These are phyloP conservation scores for Cytospora paraplurivora DNA, from an alignment of 2,329 filamentous ascomycete species.

Conservation along the genomic window DNA sequence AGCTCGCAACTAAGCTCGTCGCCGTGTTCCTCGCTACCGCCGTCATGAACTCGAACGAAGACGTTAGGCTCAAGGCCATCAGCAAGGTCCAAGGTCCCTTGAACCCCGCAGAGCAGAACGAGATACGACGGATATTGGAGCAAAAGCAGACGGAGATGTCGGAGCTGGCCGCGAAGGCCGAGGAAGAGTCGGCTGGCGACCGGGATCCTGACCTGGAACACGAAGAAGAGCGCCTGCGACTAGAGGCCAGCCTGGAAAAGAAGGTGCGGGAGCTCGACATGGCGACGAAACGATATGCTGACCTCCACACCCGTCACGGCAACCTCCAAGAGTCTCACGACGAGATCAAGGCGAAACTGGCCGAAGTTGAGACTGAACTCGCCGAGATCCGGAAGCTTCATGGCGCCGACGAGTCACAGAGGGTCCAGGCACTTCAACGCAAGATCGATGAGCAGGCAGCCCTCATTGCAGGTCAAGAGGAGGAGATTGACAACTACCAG, in stretches of 20 bases:
- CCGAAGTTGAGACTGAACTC: slow-evolving; percentile 57
- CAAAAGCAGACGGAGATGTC: slow-evolving; percentile 49
- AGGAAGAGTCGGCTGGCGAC: slow-evolving; percentile 30
- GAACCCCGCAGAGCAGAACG: slow-evolving; percentile 43
- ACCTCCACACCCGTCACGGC: slow-evolving; percentile 61
- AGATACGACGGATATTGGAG: slow-evolving; percentile 53
- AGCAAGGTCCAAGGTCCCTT: slow-evolving; percentile 37
- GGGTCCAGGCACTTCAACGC: slow-evolving; percentile 56
- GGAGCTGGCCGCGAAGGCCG: slow-evolving; percentile 31
- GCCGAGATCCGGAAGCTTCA: slow-evolving; percentile 52
- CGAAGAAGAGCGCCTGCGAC: slow-evolving; percentile 56
- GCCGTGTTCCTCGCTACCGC: slow-evolving; percentile 36
- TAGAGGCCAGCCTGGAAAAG: slow-evolving; percentile 45
- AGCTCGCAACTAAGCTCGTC: slow-evolving; percentile 31
- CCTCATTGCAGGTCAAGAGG: slow-evolving; percentile 71
- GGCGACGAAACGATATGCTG: slow-evolving; percentile 58
- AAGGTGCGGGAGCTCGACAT: slow-evolving; percentile 43
- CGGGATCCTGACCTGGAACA: slow-evolving; percentile 58
- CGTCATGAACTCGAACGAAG: slow-evolving; percentile 37
- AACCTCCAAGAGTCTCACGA: slow-evolving; percentile 65
- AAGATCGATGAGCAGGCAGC: slow-evolving; percentile 68
- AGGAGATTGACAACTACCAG: slow-evolving; percentile 59
- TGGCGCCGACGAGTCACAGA: slow-evolving; percentile 54
- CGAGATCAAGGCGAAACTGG: slow-evolving; percentile 64
- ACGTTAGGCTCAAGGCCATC: slow-evolving; percentile 34